Percentiles rank a stretch among this genome's conserved stretches.
These are phyloP conservation scores for Collybiopsis confluens DNA, from an alignment of 768 basidiomycete genomes.

Conservation along the genomic window DNA sequence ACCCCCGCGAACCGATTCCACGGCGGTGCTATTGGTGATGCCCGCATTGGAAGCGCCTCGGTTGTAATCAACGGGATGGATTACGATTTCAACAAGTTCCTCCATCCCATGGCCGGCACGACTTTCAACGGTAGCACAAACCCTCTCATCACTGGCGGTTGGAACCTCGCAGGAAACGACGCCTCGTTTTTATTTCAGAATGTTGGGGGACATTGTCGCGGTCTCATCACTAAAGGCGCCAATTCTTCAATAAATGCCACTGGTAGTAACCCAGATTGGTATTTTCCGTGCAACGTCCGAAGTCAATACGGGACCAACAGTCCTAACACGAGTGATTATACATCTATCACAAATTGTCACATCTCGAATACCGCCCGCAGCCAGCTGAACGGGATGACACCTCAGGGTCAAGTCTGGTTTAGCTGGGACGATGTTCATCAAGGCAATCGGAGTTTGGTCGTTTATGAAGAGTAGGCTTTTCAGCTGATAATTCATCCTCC, in stretches of 20 bases:
- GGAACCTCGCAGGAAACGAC: slow-evolving; percentile 82
- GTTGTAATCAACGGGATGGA: slow-evolving; percentile 93
- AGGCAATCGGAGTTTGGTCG: slow-evolving; percentile 75
- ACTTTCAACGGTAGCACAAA: slow-evolving; percentile 78
- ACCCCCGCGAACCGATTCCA: slow-evolving; percentile 80
- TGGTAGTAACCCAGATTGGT: slow-evolving; percentile 76
- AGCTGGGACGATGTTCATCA: slow-evolving; percentile 84
- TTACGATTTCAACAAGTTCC: slow-evolving; percentile 86
- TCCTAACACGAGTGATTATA: slow-evolving; percentile 70
- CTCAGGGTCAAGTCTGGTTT: slow-evolving; percentile 88
- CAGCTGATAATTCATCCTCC: background rate
- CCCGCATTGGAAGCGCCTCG: slow-evolving; percentile 67
- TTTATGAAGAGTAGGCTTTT: slow-evolving; percentile 80
- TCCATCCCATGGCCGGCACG: slow-evolving; percentile 67
- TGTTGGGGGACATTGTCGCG: slow-evolving; percentile 77
- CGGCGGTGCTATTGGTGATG: slow-evolving; percentile 68
- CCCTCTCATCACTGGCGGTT: slow-evolving; percentile 75
- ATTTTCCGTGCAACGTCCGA: slow-evolving; percentile 95
- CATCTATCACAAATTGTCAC: slow-evolving; percentile 69
- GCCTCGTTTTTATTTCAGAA: slow-evolving; percentile 95
- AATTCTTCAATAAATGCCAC: slow-evolving; percentile 68
- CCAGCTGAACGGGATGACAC: slow-evolving; percentile 42
- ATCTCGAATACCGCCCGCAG: slow-evolving; percentile 46
- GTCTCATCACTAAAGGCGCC: slow-evolving; percentile 66
- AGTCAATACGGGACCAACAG: slow-evolving; percentile 61